These are phyloP conservation scores for Claviceps africana DNA, from an alignment of 2,329 filamentous ascomycete genomes.

Conservation along the genomic window DNA sequence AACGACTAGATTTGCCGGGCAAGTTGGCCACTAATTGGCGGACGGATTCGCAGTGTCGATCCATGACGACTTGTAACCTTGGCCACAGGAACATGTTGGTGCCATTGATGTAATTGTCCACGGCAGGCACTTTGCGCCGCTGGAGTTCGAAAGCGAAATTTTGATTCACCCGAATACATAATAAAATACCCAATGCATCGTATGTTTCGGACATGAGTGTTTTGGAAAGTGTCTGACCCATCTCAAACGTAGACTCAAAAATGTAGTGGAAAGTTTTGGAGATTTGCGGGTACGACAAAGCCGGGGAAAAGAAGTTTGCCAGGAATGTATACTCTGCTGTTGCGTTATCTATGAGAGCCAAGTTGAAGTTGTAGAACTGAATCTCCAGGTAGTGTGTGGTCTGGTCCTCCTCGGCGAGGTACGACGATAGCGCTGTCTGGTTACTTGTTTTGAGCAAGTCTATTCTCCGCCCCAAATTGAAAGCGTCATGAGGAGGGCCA, in stretches of 20 bases:
- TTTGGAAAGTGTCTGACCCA: conserved; percentile 66
- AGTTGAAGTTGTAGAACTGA: conserved; percentile 87
- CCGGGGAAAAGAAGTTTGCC: conserved; percentile 73
- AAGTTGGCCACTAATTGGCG: conserved; percentile 44
- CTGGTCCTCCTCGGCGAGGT: conserved; percentile 83
- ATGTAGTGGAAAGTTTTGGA: conserved; percentile 76
- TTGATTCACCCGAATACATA: conserved; percentile 90
- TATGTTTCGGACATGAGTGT: conserved; percentile 61
- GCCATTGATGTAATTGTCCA: conserved; percentile 84
- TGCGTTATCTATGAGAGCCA: conserved; percentile 85
- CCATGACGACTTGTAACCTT: conserved; percentile 85
- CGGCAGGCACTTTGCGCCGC: conserved; percentile 73
- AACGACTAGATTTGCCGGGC: conserved; percentile 29
- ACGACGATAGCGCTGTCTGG: conserved; percentile 67
- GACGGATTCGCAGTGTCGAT: conserved; percentile 79
- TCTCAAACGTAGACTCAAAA: conserved; percentile 77
- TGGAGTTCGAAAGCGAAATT: conserved; percentile 90
- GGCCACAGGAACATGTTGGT: conserved; percentile 96
- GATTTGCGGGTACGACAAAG: conserved; percentile 60
- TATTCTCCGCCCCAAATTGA: conserved; percentile 73
- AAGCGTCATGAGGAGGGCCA: conserved; percentile 64
- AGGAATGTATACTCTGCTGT: conserved; percentile 92
- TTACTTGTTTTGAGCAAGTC: conserved; percentile 65
- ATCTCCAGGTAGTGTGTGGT: conserved; percentile 75
- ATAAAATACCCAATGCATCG: conserved; percentile 72